phyloP scores from a whole-genome alignment of 1,284 basidiomycete species.

The Peniophora sp. region DNA sequence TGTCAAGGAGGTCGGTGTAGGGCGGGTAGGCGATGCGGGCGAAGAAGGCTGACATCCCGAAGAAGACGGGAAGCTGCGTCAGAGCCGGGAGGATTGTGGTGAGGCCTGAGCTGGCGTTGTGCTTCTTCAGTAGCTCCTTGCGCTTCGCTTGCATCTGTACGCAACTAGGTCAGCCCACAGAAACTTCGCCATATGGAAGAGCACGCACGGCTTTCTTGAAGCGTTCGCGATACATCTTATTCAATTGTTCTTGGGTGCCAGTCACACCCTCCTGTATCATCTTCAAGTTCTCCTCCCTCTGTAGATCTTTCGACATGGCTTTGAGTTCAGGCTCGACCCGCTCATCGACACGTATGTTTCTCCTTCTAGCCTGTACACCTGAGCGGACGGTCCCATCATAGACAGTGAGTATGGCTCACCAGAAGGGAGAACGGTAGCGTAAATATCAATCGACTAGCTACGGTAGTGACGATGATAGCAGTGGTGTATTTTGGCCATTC shows the following conservation, averaged over 20 bases:
- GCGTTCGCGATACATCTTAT: slow-evolving; percentile 39
- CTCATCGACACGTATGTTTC: slow-evolving; percentile 59
- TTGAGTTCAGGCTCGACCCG: slow-evolving; percentile 61
- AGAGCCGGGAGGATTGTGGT: slow-evolving; percentile 59
- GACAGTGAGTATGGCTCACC: too few species aligned
- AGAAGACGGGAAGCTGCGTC: slow-evolving; percentile 68
- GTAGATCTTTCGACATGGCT: slow-evolving; percentile 42
- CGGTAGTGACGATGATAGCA: slow-evolving; percentile 70
- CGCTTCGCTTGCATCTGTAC: slow-evolving; percentile 46
- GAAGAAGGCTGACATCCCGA: slow-evolving; percentile 54
- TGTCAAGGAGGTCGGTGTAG: slow-evolving; percentile 47
- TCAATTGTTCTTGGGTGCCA: slow-evolving; percentile 47
- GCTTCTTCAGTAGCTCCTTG: slow-evolving; percentile 47
- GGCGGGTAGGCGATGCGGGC: slow-evolving; percentile 48
- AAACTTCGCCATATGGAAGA: neutral
- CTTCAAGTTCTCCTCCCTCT: slow-evolving; percentile 42
- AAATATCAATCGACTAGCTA: slow-evolving; percentile 53
- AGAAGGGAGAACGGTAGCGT: slow-evolving; percentile 77
- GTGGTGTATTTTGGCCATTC: slow-evolving; percentile 64
- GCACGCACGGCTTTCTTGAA: slow-evolving; percentile 17
- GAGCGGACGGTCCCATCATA: slow-evolving; percentile 2
- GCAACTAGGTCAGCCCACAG: neutral
- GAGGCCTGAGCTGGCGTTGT: slow-evolving; percentile 50
- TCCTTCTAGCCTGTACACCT: slow-evolving; percentile 45
- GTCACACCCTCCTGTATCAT: slow-evolving; percentile 50